phyloP scores from a whole-genome alignment of 1,284 basidiomycete genomes.

The Cutaneotrichosporon sp. region DNA sequence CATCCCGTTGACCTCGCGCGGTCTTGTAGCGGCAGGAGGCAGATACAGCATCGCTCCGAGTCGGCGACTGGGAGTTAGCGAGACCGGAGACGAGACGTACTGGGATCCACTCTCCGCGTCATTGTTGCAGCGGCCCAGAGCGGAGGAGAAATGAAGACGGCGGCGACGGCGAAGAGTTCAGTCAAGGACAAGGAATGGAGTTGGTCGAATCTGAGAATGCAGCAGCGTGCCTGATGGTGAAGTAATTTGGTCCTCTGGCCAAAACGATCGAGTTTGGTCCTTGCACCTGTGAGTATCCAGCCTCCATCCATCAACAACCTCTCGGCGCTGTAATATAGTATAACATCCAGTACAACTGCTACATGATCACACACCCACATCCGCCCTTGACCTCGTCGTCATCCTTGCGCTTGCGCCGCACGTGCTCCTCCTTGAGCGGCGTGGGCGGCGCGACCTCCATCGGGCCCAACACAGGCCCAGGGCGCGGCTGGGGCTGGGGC shows the following conservation, averaged over 20 bases:
- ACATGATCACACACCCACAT: conserved; percentile 20
- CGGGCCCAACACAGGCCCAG: background rate
- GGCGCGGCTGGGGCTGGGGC: background rate
- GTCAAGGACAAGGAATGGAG: too few species aligned
- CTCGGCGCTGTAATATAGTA: too few species aligned
- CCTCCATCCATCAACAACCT: too few species aligned
- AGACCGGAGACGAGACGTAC: background rate
- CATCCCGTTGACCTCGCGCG: conserved; percentile 66
- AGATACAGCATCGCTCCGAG: conserved; percentile 59
- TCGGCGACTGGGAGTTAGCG: too few species aligned
- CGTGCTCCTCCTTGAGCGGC: background rate
- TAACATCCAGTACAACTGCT: conserved; percentile 10
- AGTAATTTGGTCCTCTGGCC: too few species aligned
- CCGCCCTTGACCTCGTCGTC: conserved; percentile 16
- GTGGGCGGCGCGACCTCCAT: background rate
- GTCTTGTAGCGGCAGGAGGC: conserved; percentile 67
- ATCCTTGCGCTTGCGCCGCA: conserved; percentile 4
- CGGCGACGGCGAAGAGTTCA: too few species aligned
- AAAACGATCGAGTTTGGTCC: too few species aligned
- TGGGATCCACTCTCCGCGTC: background rate
- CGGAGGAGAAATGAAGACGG: too few species aligned
- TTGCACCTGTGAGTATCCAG: too few species aligned
- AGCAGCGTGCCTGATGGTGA: too few species aligned
- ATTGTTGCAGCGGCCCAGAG: too few species aligned
- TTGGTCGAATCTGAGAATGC: too few species aligned